These are phyloP conservation scores for Akanthomyces uredinophilus DNA, from an alignment of 2,329 filamentous ascomycete genomes.

Conservation along the genomic window DNA sequence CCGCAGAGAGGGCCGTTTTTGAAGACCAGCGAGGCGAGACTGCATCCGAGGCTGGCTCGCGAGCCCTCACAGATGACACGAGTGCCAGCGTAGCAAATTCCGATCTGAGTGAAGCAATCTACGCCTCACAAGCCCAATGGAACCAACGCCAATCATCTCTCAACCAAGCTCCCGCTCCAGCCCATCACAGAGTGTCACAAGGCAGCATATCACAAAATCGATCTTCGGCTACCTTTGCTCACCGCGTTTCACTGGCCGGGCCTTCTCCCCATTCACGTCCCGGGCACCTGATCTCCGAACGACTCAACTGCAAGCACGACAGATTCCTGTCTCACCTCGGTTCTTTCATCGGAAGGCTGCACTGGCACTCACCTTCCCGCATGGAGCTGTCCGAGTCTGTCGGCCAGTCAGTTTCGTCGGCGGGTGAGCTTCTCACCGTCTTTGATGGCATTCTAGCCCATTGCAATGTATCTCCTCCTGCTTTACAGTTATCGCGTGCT, in stretches of 20 bases:
- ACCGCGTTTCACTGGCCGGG: conserved; percentile 72
- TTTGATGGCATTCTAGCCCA: conserved; percentile 79
- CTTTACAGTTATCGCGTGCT: conserved; percentile 63
- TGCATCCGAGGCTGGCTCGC: conserved; percentile 37
- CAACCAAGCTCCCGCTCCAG: conserved; percentile 25
- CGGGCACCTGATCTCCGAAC: conserved; percentile 76
- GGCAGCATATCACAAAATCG: conserved; percentile 37
- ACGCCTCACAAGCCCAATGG: conserved; percentile 30
- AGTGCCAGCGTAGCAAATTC: conserved; percentile 30
- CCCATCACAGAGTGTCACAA: conserved; percentile 33
- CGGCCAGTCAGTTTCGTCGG: conserved; percentile 76
- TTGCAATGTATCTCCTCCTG: conserved; percentile 61
- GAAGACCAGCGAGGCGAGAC: conserved; percentile 31
- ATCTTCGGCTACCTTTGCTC: conserved; percentile 54
- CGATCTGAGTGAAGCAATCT: conserved; percentile 33
- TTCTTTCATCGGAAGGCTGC: conserved; percentile 84
- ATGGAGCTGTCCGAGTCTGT: conserved; percentile 78
- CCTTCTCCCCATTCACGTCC: conserved; percentile 58
- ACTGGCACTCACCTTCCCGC: conserved; percentile 87
- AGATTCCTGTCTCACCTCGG: conserved; percentile 84
- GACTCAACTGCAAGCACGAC: conserved; percentile 75
- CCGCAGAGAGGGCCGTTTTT: conserved; percentile 52
- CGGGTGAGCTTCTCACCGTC: conserved; percentile 70
- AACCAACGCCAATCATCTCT: conserved; percentile 45
- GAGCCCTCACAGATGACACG: conserved; percentile 28